A percentile compares a stretch with the other conserved stretches of the same genome.
Evolutionary conservation across 2,329 filamentous ascomycete species (phyloP).

Genomic region (Laburnicola sp.): DNA sequence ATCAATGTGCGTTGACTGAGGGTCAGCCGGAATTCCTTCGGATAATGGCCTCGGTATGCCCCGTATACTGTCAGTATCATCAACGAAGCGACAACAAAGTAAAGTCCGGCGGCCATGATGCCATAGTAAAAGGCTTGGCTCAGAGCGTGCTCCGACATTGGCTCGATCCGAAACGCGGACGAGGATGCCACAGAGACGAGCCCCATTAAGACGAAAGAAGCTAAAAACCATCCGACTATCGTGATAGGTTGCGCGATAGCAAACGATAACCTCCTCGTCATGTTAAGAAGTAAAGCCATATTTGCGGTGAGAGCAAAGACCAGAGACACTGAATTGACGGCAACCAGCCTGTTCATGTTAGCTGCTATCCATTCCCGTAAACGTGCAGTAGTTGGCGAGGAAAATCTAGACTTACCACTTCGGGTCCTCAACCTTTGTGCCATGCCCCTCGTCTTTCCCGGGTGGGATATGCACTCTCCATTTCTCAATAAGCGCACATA

Average conservation of each 20-base stretch:
- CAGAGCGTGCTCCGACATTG: conserved; percentile 51
- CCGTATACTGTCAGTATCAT: conserved; percentile 61
- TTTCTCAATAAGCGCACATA: conserved; percentile 59
- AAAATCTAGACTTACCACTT: conserved; percentile 48
- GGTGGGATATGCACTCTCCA: conserved; percentile 59
- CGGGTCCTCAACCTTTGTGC: conserved; percentile 55
- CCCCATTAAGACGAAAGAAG: conserved; percentile 58
- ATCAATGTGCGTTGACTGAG: too few relatives aligned
- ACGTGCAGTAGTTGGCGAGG: background rate
- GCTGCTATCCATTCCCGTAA: background rate
- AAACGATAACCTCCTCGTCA: conserved; percentile 60
- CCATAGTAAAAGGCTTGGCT: conserved; percentile 64
- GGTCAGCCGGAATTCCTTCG: too few relatives aligned
- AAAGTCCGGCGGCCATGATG: conserved; percentile 60
- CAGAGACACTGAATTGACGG: conserved; percentile 60
- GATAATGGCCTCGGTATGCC: conserved; percentile 57
- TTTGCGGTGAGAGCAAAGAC: conserved; percentile 59
- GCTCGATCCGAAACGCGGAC: conserved; percentile 48
- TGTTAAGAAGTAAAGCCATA: conserved; percentile 59
- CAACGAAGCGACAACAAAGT: conserved; percentile 59
- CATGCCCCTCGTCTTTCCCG: conserved; percentile 50
- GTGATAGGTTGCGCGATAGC: conserved; percentile 62
- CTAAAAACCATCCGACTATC: conserved; percentile 61
- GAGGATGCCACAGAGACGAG: conserved; percentile 55
- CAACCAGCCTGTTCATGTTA: conserved; percentile 49